These are phyloP conservation scores for Mollisia scopiformis DNA, from an alignment of 2,329 filamentous ascomycete species.

Conservation along the genomic window DNA sequence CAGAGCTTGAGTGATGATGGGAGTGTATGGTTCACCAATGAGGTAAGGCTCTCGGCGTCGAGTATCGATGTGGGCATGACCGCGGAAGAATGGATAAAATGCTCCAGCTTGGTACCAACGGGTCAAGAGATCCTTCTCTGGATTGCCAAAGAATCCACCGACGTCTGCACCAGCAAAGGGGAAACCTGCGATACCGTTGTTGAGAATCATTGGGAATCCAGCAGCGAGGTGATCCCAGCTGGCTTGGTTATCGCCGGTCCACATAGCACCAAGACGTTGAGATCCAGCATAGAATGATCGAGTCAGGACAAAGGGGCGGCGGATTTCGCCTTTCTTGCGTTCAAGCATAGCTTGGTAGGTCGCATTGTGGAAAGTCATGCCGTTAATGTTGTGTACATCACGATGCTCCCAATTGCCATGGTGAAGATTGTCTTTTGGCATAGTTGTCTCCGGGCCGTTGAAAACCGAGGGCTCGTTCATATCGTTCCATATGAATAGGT, in stretches of 20 bases:
- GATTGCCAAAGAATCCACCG: slow-evolving; percentile 97
- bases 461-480: slow-evolving; percentile 99
- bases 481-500: slow-evolving; percentile 97
- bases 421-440: slow-evolving; percentile 98
- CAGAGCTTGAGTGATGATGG: slow-evolving; percentile 85
- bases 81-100: slow-evolving; percentile 98
- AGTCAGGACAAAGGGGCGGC: slow-evolving; percentile 89
- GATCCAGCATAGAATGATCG: slow-evolving; percentile 91
- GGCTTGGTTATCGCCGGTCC: slow-evolving; percentile 97
- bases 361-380: slow-evolving; percentile 93
- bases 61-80: slow-evolving; percentile 94
- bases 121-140: slow-evolving; percentile 85
- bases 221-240: slow-evolving; percentile 89
- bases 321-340: slow-evolving; percentile 82
- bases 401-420: slow-evolving; percentile 93
- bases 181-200: slow-evolving; percentile 89
- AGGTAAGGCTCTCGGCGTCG: slow-evolving; percentile 94
- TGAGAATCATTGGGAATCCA: slow-evolving; percentile 90
- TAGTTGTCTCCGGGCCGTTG: slow-evolving; percentile 96
- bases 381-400: slow-evolving; percentile 94
- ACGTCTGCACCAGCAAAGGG: slow-evolving; percentile 96
- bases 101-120: slow-evolving; percentile 97
- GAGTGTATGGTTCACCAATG: slow-evolving; percentile 79
- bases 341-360: slow-evolving; percentile 84
- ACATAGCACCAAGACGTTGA: slow-evolving; percentile 92